Base-by-base conservation (phyloP, 306 rosid genomes). In the Heteromeles arbutifolia region DNA sequence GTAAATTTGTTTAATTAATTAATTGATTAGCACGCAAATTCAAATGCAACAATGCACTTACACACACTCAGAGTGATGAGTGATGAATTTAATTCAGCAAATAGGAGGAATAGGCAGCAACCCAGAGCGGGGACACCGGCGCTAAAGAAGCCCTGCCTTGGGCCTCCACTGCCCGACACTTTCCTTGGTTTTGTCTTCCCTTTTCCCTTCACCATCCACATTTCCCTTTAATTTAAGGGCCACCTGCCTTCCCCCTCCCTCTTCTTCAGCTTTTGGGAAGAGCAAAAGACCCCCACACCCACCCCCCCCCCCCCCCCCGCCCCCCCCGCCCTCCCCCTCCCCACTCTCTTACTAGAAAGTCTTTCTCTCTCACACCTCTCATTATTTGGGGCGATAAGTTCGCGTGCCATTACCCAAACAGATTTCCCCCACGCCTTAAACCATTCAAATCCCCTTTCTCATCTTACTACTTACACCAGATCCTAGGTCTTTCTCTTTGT, bases 81-180 rank as follows among this genome's bases (percentile, higher is more conserved):
- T 28, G 22, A 29, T 17, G 21, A 59, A 59, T 4, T 22, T 25
- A 56, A 56, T 56, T 59, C 28, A 21, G 45, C 45, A 65, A 65
- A 65, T 21, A 4, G 45, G 69, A 12, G 70, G 5, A 34, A 70
- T 74, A 78, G 68, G 59, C 59, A 82, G 81, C 81, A 79, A 70
- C 65, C 79, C 70, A 77, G 91, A 86, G 87, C 91, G 95, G 91
- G 84, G 90, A 94, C 98, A 94, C 92, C 96, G 98, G 93, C 98
- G 93, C 95, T 73, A 84, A 91, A 88, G 86, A 77, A 88, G 94
- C 79, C 86, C 90, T 94, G 93, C 90, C 93, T 92, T 89, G 96
- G 88, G 70, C 85, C 87, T 91, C 62, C 80, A 78, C 69, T 81
- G 70, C 95, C 92, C 81, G 90, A 88, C 98, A 94, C 90, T 75